Evolutionary conservation across 768 basidiomycete species (phyloP), one percentile per base, ranked within the genome.

Genomic region (Steccherinum ochraceum): DNA sequence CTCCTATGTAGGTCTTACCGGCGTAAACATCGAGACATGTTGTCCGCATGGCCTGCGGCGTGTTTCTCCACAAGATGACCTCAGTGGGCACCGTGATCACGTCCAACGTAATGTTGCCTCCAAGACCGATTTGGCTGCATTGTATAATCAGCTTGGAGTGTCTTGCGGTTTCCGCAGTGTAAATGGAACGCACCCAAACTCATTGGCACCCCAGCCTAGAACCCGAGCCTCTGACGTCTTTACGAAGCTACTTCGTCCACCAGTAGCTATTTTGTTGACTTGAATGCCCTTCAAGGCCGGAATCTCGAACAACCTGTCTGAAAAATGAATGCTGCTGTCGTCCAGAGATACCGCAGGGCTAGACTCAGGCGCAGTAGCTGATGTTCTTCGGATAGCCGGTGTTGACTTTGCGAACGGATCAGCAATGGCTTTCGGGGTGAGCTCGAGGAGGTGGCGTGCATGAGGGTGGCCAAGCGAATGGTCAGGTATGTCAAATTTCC

Each of bases 171-270:
- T n/a, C n/a, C 47, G 45, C 45, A 48, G 24, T 21, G 3, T n/a
- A 5, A 50, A 4, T 7, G 44, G n/a, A 13, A 26, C 76, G 47
- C 57, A 86, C 86, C 92, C 92, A 58, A 77, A 86, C 56, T 89
- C 84, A 63, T 96, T 95, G 1, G 89, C 89, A 42, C 93, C 93
- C 81, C 89, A 95, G 0, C 83, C 90, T 18, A 97, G 76, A 10
- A 94, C 87, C 49, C 81, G 73, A 1, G 92, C 93, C 2, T 72
- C 67, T 4, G 67, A 58, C 0, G 90, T 91, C 21, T 81, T 72
- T 10, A 76, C 84, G 60, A 89, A 91, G 59, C 87, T 92, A 44
- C 78, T 83, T 49, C 82, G 75, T 35, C 73, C 72, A 2, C 90
- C 90, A 21, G 91, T 79, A 24, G 83, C 82, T 41, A 92, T 72